Evolutionary conservation across 2,329 filamentous ascomycete species (phyloP).

Genomic region (Phialophora verrucosa): DNA sequence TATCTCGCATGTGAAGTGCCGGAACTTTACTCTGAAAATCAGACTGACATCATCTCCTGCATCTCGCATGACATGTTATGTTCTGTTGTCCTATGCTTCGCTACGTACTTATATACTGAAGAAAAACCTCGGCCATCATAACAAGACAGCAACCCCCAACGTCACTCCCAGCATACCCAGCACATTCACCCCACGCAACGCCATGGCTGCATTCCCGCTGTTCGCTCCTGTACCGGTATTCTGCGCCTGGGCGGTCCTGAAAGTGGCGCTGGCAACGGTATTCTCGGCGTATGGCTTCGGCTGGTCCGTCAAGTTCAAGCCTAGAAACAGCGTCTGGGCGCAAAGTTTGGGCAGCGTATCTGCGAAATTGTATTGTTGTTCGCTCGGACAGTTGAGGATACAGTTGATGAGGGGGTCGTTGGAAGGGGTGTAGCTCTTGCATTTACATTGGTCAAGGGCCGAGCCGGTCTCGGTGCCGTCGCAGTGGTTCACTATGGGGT

Average conservation of each 20-base stretch:
- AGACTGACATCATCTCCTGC: neutral
- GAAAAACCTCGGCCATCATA: neutral
- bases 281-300: constrained; percentile 9
- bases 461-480: constrained; percentile 30
- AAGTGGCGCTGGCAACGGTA: constrained; percentile 10
- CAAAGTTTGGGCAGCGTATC: constrained; percentile 25
- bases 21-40: neutral
- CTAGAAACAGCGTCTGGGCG: constrained; percentile 22
- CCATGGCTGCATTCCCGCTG: constrained; percentile 3
- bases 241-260: neutral
- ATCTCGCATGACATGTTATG: neutral
- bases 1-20: neutral
- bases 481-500: constrained; percentile 24
- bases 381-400: constrained; percentile 22
- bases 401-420: constrained; percentile 26
- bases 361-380: constrained; percentile 24
- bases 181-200: neutral
- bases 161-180: constrained; percentile 1
- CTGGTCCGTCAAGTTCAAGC: constrained; percentile 18
- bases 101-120: neutral
- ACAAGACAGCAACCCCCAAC: neutral
- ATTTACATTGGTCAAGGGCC: constrained; percentile 29
- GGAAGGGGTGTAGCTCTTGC: constrained; percentile 20
- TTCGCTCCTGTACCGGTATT: neutral
- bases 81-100: neutral